A percentile compares a stretch with the other conserved stretches of the same genome.
Evolutionary conservation across 1,284 basidiomycete species (phyloP).

Genomic region (Microbotryum silenes-acaulis): DNA sequence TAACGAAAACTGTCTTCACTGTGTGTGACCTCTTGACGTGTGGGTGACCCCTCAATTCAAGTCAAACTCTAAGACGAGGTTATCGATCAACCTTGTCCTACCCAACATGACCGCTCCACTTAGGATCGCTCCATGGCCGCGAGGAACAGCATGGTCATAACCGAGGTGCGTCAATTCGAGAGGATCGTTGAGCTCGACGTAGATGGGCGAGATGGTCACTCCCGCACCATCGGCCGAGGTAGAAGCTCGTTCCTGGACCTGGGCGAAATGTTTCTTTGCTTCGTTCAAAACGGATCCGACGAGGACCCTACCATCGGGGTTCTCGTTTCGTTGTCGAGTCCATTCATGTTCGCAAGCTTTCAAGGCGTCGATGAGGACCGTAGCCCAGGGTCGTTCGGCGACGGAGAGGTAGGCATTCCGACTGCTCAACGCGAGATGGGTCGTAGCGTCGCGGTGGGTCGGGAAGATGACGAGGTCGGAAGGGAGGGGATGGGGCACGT

Average conservation of each 20-base stretch:
- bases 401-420: slow-evolving; percentile 75
- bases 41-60: slow-evolving; percentile 8
- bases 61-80: slow-evolving; percentile 58
- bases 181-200: slow-evolving; percentile 80
- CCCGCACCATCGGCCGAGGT: slow-evolving; percentile 41
- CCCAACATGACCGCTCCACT: slow-evolving; percentile 86
- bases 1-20: neutral
- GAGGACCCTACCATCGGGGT: neutral
- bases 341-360: slow-evolving; percentile 17
- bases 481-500: slow-evolving; percentile 61
- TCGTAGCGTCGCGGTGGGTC: slow-evolving; percentile 53
- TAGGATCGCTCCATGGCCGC: slow-evolving; percentile 55
- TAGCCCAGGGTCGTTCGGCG: slow-evolving; percentile 59
- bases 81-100: slow-evolving; percentile 85
- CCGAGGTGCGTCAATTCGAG: slow-evolving; percentile 41
- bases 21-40: neutral
- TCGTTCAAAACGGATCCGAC: slow-evolving; percentile 11
- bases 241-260: slow-evolving; percentile 34
- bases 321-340: no score
- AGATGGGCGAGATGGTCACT: slow-evolving; percentile 64
- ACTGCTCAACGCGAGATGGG: slow-evolving; percentile 75
- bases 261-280: slow-evolving; percentile 27
- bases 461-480: slow-evolving; percentile 71
- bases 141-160: no score
- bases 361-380: slow-evolving; percentile 65